Base-by-base conservation (phyloP, 139 green algal genomes). In the Yamagishiella unicocca region DNA sequence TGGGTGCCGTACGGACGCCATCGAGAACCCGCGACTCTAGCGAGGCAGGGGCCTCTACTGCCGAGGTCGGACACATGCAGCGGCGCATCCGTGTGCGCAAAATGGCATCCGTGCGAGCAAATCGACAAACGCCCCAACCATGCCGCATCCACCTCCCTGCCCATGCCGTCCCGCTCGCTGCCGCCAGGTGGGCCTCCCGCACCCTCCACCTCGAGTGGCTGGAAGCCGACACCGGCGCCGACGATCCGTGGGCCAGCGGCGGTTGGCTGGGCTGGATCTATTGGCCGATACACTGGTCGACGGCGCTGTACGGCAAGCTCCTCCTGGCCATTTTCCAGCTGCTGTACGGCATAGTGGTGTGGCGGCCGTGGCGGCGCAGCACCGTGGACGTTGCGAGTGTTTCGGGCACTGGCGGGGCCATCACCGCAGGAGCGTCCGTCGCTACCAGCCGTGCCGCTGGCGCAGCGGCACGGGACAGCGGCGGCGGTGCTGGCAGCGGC, bases 271-370 rank as follows among this genome's bases (percentile, higher is more conserved):
- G 42, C 43, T 78, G 64, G 64, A 42, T 79, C 40, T 68, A 78
- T 45, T 70, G 37, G 43, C 81, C 81, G 9, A 40, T 87, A 7
- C 66, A 79, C 81, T 87, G 81, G 81, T 77, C 64, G n/a, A 68
- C 81, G 43, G 64, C 64, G 10, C 25, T 87, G 42, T 87, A 87
- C 46, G 81, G 81, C 66, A 78, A 31, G 43, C 37, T 87, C 45
- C 64, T 87, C 0, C 67, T 87, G 22, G 45, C 45, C 0, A 54
- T 68, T n/a, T 87, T 87, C 22, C 66, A 87, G 33, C 45, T 77
- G 45, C 53, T 87, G 25, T 87, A 87, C 46, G 64, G 81, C 21
- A 33, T 87, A 33, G 81, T 87, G n/a, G 81, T 87, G 31, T 87
- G 81, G 81, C 64, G 81, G 33, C 33, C 81, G 17, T 40, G 33